Evolutionary conservation across 345 rosid genomes (phyloP).

Genomic region (Carallia brachiata): DNA sequence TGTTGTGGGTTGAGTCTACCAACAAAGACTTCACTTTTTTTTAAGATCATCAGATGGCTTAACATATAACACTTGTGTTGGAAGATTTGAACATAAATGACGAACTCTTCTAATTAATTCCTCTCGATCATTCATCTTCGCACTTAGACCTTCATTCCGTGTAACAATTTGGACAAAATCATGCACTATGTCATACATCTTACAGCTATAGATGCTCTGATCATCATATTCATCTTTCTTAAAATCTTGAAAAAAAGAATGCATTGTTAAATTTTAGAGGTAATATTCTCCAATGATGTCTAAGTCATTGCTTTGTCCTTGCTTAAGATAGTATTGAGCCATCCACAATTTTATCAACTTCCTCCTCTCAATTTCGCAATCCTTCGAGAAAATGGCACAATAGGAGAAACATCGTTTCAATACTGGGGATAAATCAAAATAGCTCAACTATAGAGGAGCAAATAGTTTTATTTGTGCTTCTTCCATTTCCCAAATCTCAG

Average conservation of each 20-base stretch:
- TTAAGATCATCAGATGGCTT: too few relatives aligned
- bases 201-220: too few relatives aligned
- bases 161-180: too few relatives aligned
- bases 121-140: too few relatives aligned
- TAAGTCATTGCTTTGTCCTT: neutral
- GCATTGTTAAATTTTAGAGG: neutral
- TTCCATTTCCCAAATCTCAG: slow-evolving; percentile 15
- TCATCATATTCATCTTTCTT: too few relatives aligned
- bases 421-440: neutral
- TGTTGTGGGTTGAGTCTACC: too few relatives aligned
- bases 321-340: slow-evolving; percentile 12
- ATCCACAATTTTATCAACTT: slow-evolving; percentile 13
- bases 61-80: too few relatives aligned
- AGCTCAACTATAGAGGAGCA: slow-evolving; percentile 15
- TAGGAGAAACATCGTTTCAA: slow-evolving; percentile 3
- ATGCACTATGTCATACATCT: too few relatives aligned
- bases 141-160: too few relatives aligned
- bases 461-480: slow-evolving; percentile 11
- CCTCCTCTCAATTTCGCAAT: neutral
- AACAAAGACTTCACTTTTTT: too few relatives aligned
- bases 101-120: too few relatives aligned
- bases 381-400: slow-evolving; percentile 15
- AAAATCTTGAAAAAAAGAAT: neutral
- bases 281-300: neutral
- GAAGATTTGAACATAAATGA: too few relatives aligned